Evolutionary conservation across 2,329 filamentous ascomycete genomes (phyloP).

Genomic region (Ceratocystis colombiana): DNA sequence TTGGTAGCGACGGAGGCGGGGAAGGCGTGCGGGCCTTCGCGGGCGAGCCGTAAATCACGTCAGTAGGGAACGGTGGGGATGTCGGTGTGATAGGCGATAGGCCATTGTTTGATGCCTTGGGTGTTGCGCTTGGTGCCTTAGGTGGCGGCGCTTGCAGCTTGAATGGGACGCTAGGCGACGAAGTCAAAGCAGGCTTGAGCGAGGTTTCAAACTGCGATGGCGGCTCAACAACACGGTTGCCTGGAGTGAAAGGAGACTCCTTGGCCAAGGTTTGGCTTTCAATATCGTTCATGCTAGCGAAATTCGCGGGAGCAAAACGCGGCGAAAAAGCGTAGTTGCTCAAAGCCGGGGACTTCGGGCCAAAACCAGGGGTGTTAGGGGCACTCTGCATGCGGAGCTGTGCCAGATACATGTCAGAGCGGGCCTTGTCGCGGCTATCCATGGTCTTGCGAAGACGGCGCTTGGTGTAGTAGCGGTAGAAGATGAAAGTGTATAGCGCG

Average conservation of each 20-base stretch:
- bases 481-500: constrained; percentile 82
- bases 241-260: constrained; percentile 41
- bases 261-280: constrained; percentile 29
- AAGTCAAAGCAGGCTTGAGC: constrained; percentile 30
- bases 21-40: constrained; percentile 33
- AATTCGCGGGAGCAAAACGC: constrained; percentile 49
- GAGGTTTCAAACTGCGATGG: constrained; percentile 48
- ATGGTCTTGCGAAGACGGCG: constrained; percentile 91
- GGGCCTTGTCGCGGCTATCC: constrained; percentile 86
- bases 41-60: constrained; percentile 27
- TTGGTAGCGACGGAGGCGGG: background rate
- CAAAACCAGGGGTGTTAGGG: constrained; percentile 84
- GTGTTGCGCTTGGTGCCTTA: constrained; percentile 68
- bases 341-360: constrained; percentile 37
- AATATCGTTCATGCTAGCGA: constrained; percentile 42
- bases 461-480: constrained; percentile 97
- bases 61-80: constrained; percentile 29
- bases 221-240: constrained; percentile 48
- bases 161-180: constrained; percentile 51
- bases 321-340: constrained; percentile 47
- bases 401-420: constrained; percentile 88
- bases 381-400: constrained; percentile 76
- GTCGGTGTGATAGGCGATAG: constrained; percentile 46
- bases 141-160: constrained; percentile 75
- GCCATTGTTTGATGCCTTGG: constrained; percentile 51